Base-by-base conservation (phyloP, 2,329 filamentous ascomycete genomes). In the Penicillium corylophilum region DNA sequence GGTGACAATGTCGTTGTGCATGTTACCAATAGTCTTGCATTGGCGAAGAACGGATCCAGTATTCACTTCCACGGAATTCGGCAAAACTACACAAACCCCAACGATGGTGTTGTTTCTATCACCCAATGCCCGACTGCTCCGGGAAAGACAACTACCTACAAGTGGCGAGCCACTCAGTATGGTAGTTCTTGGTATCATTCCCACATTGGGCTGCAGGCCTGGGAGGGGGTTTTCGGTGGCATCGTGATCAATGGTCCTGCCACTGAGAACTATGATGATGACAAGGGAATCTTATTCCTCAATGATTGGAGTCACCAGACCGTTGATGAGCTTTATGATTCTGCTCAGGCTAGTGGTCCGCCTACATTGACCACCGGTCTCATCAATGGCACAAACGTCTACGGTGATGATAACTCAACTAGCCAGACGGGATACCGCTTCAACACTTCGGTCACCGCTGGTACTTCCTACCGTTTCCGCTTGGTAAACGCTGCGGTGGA, bases 371-470 rank as follows among this genome's bases (percentile, higher is more conserved):
- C 52, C 15, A 57, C 41, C n/a, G 55, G 49, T 4, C n/a, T 57
- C 6, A 52, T 57, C 3, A 80, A 80, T 43, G 72, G 71, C 9
- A 73, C 63, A 1, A 74, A 73, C 39, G 55, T 67, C 1, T 70
- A 59, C 31, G 45, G 38, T 2, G 26, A 31, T 4, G 45, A 40
- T 47, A 20, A 36, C 1, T 16, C 23, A 56, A 54, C 0, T 29
- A 28, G 26, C 26, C 51, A 10, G 58, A 55, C 18, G 64, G 56
- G 56, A 45, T 64, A 22, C 26, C 68, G 42, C 74, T 82, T 33
- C 70, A 77, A 47, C 73, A 83, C 61, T 75, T 70, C 24, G 68
- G 79, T 48, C 74, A 81, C 63, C 72, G 77, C 42, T 8, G 61
- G 58, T 3, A 60, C 43, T 2, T 60, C 52, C 2, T 68, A 70